Conservation (phyloP, 2,329 filamentous ascomycete species). For the Verticillium nubilum region DNA sequence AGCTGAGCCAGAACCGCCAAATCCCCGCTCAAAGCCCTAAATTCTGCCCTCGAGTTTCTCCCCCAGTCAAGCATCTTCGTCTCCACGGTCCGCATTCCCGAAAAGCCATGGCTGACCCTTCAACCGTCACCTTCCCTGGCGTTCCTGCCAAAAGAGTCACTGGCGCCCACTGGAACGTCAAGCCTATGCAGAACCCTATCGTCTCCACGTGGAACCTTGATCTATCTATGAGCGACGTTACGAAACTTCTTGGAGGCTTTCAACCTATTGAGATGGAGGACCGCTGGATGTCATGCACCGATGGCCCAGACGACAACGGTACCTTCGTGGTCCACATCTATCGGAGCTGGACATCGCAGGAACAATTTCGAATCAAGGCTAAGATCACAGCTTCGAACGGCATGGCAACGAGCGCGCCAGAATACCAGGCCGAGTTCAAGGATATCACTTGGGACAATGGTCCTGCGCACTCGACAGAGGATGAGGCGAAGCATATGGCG, state of each 20-base stretch:
- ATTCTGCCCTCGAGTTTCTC: too few relatives aligned
- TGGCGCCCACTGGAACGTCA: background rate
- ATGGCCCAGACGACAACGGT: conserved; percentile 2
- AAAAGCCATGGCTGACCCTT: background rate
- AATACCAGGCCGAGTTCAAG: too few relatives aligned
- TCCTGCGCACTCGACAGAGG: too few relatives aligned
- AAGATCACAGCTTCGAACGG: background rate
- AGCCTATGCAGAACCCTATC: conserved; percentile 1
- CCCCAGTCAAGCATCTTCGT: too few relatives aligned
- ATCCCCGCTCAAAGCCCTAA: too few relatives aligned
- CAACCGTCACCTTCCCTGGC: background rate
- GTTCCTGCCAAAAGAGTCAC: background rate
- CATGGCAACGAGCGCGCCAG: too few relatives aligned
- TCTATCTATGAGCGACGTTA: background rate
- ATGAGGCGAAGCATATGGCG: too few relatives aligned
- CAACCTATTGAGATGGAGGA: conserved; percentile 5
- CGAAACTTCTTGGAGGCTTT: conserved; percentile 2
- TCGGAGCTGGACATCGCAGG: conserved; percentile 4
- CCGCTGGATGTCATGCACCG: conserved; percentile 5
- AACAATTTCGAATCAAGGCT: background rate
- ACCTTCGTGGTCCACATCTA: conserved; percentile 1
- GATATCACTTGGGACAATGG: too few relatives aligned
- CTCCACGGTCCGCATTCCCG: too few relatives aligned
- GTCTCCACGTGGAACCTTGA: background rate
- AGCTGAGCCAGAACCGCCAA: too few relatives aligned